phyloP scores from a whole-genome alignment of 2,329 filamentous ascomycete species.

The Truncatella angustata region DNA sequence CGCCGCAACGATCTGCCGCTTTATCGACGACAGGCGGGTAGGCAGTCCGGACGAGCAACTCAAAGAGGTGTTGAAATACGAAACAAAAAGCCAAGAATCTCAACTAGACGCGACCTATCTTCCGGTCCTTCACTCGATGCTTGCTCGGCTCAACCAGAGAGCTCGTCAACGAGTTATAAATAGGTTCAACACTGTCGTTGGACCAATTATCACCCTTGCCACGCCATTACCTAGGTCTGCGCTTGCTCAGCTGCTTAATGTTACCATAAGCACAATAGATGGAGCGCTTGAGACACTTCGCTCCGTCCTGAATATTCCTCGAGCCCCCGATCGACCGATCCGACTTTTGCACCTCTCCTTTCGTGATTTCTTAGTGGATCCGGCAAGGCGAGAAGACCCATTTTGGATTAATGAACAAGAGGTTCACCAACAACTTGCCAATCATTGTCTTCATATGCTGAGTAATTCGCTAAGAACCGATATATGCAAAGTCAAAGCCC shows the following conservation, averaged over 20 bases:
- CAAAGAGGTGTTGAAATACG: neutral
- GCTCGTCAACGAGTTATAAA: no score
- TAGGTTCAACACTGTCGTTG: no score
- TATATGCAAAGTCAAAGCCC: conserved; percentile 17
- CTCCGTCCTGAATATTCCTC: neutral
- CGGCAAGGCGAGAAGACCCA: neutral
- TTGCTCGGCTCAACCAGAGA: no score
- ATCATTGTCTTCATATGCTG: neutral
- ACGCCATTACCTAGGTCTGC: neutral
- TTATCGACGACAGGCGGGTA: conserved; percentile 18
- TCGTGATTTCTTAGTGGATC: conserved; percentile 7
- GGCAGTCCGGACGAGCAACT: neutral
- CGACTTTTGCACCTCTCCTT: neutral
- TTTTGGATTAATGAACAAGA: conserved; percentile 3
- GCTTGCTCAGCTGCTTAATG: neutral
- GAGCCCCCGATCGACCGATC: neutral
- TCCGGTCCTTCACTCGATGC: conserved; percentile 4
- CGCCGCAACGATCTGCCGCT: conserved; percentile 29
- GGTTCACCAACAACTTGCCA: neutral
- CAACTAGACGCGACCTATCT: neutral
- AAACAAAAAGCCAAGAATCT: neutral
- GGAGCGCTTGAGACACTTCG: neutral
- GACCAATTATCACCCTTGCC: no score
- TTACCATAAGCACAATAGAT: neutral
- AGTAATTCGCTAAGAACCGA: conserved; percentile 29